phyloP scores from a whole-genome alignment of 2,329 filamentous ascomycete species.

The Grosmannia huntii region DNA sequence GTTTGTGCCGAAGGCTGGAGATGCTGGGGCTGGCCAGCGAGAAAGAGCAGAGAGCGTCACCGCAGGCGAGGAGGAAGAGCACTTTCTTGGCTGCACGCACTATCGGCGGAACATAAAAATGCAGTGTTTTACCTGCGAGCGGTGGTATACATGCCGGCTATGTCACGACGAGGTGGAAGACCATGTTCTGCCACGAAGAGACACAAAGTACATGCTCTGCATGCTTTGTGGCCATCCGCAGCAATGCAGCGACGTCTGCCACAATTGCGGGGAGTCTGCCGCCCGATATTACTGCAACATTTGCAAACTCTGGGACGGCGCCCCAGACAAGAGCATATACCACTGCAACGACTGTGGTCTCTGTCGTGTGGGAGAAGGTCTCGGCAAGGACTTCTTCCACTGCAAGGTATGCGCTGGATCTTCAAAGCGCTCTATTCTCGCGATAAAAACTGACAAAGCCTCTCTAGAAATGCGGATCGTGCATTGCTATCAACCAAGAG shows the following conservation, averaged over 20 bases:
- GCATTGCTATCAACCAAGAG: constrained; percentile 79
- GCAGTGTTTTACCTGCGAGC: constrained; percentile 78
- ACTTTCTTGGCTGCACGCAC: constrained; percentile 68
- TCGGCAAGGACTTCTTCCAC: constrained; percentile 95
- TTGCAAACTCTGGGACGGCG: constrained; percentile 96
- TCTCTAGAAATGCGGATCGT: constrained; percentile 71
- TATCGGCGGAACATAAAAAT: constrained; percentile 94
- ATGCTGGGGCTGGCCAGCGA: constrained; percentile 31
- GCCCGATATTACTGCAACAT: constrained; percentile 88
- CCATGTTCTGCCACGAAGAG: constrained; percentile 64
- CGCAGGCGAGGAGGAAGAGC: constrained; percentile 13
- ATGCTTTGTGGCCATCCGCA: constrained; percentile 89
- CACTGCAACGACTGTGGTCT: constrained; percentile 95
- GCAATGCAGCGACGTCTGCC: constrained; percentile 64
- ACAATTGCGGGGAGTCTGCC: constrained; percentile 60
- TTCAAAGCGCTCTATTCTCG: background rate
- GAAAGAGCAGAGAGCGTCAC: constrained; percentile 1
- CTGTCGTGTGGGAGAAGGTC: constrained; percentile 75
- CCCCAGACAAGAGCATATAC: constrained; percentile 81
- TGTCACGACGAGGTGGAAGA: constrained; percentile 81
- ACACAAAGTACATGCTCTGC: constrained; percentile 91
- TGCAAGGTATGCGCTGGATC: constrained; percentile 58
- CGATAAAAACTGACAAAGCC: background rate
- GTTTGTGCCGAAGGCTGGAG: constrained; percentile 40
- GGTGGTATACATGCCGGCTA: constrained; percentile 90